Conservation (phyloP, 129 eudicot genomes). For the Helichrysum umbraculigerum region DNA sequence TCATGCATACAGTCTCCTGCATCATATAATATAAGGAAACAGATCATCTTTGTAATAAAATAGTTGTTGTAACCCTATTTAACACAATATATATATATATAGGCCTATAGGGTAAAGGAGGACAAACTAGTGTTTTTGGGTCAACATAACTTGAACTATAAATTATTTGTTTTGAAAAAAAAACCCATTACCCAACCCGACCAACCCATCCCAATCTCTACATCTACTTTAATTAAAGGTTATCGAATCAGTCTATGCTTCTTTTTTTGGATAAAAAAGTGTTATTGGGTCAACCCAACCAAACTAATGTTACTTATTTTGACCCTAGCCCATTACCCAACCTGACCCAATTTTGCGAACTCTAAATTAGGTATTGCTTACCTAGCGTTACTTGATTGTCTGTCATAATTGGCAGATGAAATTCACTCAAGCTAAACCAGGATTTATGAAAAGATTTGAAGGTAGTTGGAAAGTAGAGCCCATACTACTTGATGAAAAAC, state of each 20-base stretch:
- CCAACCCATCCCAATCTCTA: neutral
- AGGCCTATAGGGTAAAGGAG: neutral
- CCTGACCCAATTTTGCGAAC: neutral
- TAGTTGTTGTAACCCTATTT: neutral
- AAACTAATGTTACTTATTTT: neutral
- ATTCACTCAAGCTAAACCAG: slow-evolving; percentile 77
- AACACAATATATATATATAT: neutral
- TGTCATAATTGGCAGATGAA: slow-evolving; percentile 59
- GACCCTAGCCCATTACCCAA: neutral
- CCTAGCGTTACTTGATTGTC: neutral
- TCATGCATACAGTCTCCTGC: neutral
- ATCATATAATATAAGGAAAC: neutral
- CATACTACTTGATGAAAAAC: slow-evolving; percentile 64
- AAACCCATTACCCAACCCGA: no score
- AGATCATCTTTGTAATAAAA: slow-evolving; percentile 4
- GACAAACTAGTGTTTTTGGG: neutral
- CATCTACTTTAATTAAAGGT: neutral
- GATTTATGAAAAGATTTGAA: slow-evolving; percentile 94
- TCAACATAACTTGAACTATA: neutral
- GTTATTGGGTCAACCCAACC: neutral
- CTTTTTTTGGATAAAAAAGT: neutral
- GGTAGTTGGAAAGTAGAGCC: slow-evolving; percentile 70
- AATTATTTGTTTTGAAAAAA: no score
- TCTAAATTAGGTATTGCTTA: neutral
- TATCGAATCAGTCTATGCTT: slow-evolving; percentile 2